These are phyloP conservation scores for Perilla frutescens DNA, from an alignment of 257 asterid species.

Conservation along the genomic window DNA sequence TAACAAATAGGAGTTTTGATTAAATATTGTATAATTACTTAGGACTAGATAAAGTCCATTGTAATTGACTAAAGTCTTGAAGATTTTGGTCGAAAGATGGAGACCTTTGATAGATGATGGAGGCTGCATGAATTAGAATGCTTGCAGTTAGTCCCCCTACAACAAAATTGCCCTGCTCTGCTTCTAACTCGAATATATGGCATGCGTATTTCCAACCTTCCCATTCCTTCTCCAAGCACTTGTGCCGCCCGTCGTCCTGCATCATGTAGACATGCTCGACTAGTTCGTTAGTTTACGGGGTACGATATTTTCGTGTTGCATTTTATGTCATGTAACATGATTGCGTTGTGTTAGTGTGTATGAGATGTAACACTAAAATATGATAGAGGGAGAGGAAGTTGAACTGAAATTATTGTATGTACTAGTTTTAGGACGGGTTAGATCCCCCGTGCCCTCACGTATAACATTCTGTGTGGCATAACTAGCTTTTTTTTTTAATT, in stretches of 20 bases:
- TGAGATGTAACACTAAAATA: too few species aligned
- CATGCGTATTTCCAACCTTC: constrained; percentile 51
- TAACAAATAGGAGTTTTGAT: background rate
- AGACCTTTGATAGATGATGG: constrained; percentile 48
- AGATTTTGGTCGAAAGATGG: constrained; percentile 58
- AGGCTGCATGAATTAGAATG: constrained; percentile 57
- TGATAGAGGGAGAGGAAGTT: too few species aligned
- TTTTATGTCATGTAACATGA: too few species aligned
- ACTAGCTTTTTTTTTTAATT: too few species aligned
- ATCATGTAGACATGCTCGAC: background rate
- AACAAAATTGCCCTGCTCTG: constrained; percentile 43
- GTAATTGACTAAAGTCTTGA: constrained; percentile 61
- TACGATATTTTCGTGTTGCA: background rate
- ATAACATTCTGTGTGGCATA: too few species aligned
- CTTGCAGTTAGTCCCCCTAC: constrained; percentile 62
- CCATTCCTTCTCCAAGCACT: constrained; percentile 55
- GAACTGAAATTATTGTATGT: too few species aligned
- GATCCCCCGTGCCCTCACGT: too few species aligned
- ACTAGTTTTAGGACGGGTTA: too few species aligned
- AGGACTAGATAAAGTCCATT: constrained; percentile 33
- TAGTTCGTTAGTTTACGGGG: background rate
- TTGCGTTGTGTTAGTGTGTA: too few species aligned
- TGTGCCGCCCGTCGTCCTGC: constrained; percentile 47
- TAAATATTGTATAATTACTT: constrained; percentile 5
- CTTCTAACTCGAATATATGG: constrained; percentile 47